Percentiles rank a stretch among this genome's conserved stretches.
Evolutionary conservation across 2,329 filamentous ascomycete genomes (phyloP).

Genomic region (Diaporthe sp.): DNA sequence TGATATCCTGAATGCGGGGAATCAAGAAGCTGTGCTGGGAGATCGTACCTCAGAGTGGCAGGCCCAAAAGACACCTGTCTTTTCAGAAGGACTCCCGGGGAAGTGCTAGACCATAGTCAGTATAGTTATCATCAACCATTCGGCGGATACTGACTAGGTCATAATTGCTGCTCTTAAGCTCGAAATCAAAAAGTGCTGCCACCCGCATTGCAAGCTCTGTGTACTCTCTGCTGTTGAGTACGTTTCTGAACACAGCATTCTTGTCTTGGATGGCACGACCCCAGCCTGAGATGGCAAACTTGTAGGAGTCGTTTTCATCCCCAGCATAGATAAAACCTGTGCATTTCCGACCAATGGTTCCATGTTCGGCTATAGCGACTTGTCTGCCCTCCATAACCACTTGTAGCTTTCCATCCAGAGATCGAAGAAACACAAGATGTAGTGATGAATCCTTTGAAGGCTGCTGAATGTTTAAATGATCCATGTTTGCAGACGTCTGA

Average conservation of each 20-base stretch:
- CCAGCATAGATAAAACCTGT: background rate
- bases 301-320: background rate
- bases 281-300: conserved; percentile 32
- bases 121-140: accelerated
- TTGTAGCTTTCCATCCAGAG: background rate
- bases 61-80: background rate
- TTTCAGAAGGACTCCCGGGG: background rate
- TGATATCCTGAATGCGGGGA: too few relatives aligned
- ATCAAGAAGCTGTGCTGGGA: too few relatives aligned
- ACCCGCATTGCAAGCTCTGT: background rate
- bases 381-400: background rate
- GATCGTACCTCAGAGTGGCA: conserved; percentile 1
- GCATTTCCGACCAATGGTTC: background rate
- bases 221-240: background rate
- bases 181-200: background rate
- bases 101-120: background rate
- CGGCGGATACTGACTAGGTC: background rate
- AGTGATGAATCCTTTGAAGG: background rate
- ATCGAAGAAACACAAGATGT: conserved; percentile 6
- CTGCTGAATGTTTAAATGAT: background rate
- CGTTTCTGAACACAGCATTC: background rate
- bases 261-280: background rate
- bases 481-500: background rate
- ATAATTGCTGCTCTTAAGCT: background rate
- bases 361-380: background rate